Evolutionary conservation across 352 stramenopile genomes (phyloP).

Genomic region (Globisporangium solare): DNA sequence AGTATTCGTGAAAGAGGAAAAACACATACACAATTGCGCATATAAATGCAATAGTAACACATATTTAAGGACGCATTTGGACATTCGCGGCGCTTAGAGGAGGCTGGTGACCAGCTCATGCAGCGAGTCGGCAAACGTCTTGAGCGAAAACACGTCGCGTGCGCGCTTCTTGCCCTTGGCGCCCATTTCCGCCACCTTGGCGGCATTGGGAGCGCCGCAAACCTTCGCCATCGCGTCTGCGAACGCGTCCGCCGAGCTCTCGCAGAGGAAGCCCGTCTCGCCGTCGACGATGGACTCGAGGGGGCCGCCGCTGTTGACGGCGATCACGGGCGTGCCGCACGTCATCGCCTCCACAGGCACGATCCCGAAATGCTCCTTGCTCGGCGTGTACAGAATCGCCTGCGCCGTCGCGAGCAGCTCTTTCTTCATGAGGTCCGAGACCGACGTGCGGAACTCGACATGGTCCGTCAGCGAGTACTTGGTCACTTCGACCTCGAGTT

Average conservation of each 20-base stretch:
- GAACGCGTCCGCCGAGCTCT: slow-evolving; percentile 53
- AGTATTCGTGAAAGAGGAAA: too few species aligned
- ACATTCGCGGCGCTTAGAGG: slow-evolving; percentile 8
- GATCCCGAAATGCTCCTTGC: slow-evolving; percentile 99
- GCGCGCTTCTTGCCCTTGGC: slow-evolving; percentile 44
- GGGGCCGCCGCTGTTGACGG: slow-evolving; percentile 92
- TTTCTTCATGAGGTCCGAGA: slow-evolving; percentile 86
- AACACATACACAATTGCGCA: too few species aligned
- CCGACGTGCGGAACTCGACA: slow-evolving; percentile 87
- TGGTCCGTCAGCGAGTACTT: slow-evolving; percentile 46
- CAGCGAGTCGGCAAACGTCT: slow-evolving; percentile 69
- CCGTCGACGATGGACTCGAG: slow-evolving; percentile 94
- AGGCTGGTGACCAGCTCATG: slow-evolving; percentile 38
- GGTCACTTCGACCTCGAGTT: slow-evolving; percentile 80
- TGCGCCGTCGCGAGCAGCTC: slow-evolving; percentile 79
- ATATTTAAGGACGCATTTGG: too few species aligned
- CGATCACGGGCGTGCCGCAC: slow-evolving; percentile 91
- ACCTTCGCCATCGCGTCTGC: slow-evolving; percentile 58
- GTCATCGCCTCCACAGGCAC: slow-evolving; percentile 98
- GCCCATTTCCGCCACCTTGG: slow-evolving; percentile 39
- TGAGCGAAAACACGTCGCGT: slow-evolving; percentile 58
- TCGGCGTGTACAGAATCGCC: slow-evolving; percentile 95
- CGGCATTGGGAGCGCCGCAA: slow-evolving; percentile 27
- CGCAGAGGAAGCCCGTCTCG: slow-evolving; percentile 80
- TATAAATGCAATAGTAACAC: too few species aligned